Conservation (phyloP, 768 basidiomycete genomes). For the Tephrocybe sp. region DNA sequence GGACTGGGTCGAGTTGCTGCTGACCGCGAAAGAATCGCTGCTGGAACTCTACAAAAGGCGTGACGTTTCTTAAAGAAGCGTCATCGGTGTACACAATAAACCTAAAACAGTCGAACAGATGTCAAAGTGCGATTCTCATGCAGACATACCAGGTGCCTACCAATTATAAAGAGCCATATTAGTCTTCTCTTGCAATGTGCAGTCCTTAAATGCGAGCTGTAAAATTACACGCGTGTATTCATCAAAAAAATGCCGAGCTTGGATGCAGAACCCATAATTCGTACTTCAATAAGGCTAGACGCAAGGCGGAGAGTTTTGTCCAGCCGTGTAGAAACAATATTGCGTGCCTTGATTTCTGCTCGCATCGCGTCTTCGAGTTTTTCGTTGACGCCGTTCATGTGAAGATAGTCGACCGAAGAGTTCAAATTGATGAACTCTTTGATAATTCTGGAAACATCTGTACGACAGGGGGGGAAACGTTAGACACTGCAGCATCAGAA, state of each 20-base stretch:
- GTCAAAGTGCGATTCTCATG: neutral
- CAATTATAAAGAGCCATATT: constrained; percentile 17
- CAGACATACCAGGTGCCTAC: constrained; percentile 5
- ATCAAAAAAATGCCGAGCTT: neutral
- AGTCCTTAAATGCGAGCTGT: constrained; percentile 16
- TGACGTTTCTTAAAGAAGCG: neutral
- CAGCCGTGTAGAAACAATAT: constrained; percentile 5
- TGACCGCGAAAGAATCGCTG: constrained; percentile 10
- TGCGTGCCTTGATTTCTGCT: constrained; percentile 3
- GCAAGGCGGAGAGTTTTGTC: constrained; percentile 10
- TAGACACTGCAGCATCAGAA: too few species aligned
- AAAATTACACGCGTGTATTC: neutral
- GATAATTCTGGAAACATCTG: constrained; percentile 3
- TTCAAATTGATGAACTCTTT: neutral
- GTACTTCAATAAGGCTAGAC: constrained; percentile 12
- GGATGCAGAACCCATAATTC: neutral
- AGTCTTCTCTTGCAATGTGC: constrained; percentile 15
- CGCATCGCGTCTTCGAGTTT: constrained; percentile 9
- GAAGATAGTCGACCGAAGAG: neutral
- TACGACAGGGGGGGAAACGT: neutral
- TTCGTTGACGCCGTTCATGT: constrained; percentile 4
- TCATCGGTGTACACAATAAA: constrained; percentile 14
- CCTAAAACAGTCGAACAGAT: neutral
- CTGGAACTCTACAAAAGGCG: constrained; percentile 9
- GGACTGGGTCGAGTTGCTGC: constrained; percentile 12